Evolutionary conservation across 805 yeast species (phyloP), one percentile per base, ranked within the genome.

Genomic region (Teunomyces panamensis): DNA sequence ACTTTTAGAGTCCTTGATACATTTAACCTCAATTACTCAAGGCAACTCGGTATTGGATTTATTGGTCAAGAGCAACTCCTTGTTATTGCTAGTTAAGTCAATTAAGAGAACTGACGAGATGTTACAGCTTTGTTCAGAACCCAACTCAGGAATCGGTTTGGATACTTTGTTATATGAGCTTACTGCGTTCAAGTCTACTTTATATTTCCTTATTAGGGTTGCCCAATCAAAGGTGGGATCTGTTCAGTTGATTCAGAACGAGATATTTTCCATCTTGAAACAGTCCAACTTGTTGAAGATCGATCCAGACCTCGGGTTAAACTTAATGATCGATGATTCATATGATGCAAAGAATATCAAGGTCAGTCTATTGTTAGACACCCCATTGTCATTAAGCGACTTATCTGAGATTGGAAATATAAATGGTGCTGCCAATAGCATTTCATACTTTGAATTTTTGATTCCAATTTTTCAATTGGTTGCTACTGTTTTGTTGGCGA

Each of bases 211-310:
- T 51, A 75, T 84, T 1, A 78, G 94, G 54, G 77, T 92, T 9
- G 89, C 95, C 0, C 89, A 86, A 58, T 80, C 87, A 0, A 80
- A 87, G 52, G 59, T 63, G 7, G 98, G 99, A 3, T 90, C 97
- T 0, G 79, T 80, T 43, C 85, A 83, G 47, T 69, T 92, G 45
- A 65, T 90, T 20, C 89, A 89, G 56, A 79, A 85, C 55, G 92
- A 85, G 43, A 63, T 92, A 6, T 84, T 90, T 62, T 77, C 81
- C 13, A 71, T 80, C 0, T 71, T 91, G 45, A 78, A 74, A 47
- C 71, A 78, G 9, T 79, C 85, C 34, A 67, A 67, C 14, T 78
- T 89, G 52, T 67, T 89, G 39, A 62, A 71, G 30, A 74, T 84
- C 34, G 97, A 91, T 62, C 90, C 94, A 0, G 96, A 87, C 59